phyloP scores from a whole-genome alignment of 176 grass and related monocot genomes.

The Aegilops bicornis region DNA sequence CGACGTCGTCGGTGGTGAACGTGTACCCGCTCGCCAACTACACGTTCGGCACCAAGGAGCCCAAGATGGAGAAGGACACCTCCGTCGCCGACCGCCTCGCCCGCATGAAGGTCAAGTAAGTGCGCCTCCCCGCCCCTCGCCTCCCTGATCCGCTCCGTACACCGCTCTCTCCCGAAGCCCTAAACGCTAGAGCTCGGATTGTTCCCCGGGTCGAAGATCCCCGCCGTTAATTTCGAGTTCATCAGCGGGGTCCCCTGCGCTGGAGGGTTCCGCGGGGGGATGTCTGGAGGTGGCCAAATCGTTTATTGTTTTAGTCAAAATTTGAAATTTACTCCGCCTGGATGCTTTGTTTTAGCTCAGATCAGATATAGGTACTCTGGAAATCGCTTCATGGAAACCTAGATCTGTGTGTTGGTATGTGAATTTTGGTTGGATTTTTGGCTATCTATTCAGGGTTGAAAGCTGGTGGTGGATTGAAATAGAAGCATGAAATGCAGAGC shows the following conservation, averaged over 20 bases:
- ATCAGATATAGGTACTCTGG: background rate
- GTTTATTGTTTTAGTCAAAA: background rate
- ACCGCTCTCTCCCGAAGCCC: background rate
- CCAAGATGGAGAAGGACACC: conserved; percentile 99
- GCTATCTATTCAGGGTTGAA: background rate
- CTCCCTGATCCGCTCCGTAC: conserved; percentile 1
- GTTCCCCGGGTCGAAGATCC: background rate
- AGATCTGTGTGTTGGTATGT: background rate
- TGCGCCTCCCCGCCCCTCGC: background rate
- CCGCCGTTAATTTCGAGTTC: background rate
- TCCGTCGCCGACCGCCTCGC: conserved; percentile 97
- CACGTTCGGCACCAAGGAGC: conserved; percentile 99
- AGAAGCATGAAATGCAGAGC: background rate
- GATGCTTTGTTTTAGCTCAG: background rate
- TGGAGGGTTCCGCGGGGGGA: background rate
- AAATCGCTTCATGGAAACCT: background rate
- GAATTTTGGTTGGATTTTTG: background rate
- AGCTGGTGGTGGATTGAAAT: background rate
- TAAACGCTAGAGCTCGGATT: conserved; percentile 28
- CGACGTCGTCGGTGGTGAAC: conserved; percentile 64
- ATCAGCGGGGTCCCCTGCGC: background rate
- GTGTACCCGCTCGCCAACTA: conserved; percentile 97
- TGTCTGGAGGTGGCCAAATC: background rate
- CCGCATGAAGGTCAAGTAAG: conserved; percentile 99
- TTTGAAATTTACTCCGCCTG: background rate